Base-by-base conservation (phyloP, 345 rosid genomes). In the Hypericum perforatum region DNA sequence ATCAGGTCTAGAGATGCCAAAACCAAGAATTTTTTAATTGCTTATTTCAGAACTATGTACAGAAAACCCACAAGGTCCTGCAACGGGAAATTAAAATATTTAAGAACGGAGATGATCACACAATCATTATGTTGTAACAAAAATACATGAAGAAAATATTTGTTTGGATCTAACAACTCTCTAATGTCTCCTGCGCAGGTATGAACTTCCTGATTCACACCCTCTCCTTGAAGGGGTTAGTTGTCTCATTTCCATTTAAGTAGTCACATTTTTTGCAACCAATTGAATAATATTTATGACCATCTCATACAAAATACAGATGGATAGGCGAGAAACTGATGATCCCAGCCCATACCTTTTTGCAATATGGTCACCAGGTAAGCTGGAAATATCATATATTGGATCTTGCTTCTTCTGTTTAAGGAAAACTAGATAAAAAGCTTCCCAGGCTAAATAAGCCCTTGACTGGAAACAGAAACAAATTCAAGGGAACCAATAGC, bases 291-390 rank as follows among this genome's bases (percentile, higher is more conserved):
- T 38, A 44, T 40, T 36, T 38, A 13, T 59, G 7, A 13, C 64
- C 40, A 66, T 63, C 41, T 61, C 60, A 53, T 78, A 43, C 13
- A 9, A 13, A 22, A 16, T 50, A 15, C 58, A 94, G 99, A 63
- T 85, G 72, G 97, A 94, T 41, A 75, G 67, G 63, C 73, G 82
- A 69, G 94, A 84, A 67, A 71, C 69, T 43, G 97, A 84, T 62
- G 97, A 94, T 66, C 97, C 94, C 29, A 62, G 86, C 63, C 76
- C 78, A 14, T 94, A 89, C 62, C 81, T 89, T 58, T 89, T 94
- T 46, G 97, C 99, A 44, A 80, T 89, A 67, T 94, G 99, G 99
- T 80, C 94, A 54, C 99, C 99, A 74, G 99, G 99, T 86, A 59
- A 60, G 62, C 41, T 53, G 56, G 16, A 11, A 10, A 32, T 22